Base-by-base conservation (phyloP, 768 basidiomycete species). In the Leccinum boreale region DNA sequence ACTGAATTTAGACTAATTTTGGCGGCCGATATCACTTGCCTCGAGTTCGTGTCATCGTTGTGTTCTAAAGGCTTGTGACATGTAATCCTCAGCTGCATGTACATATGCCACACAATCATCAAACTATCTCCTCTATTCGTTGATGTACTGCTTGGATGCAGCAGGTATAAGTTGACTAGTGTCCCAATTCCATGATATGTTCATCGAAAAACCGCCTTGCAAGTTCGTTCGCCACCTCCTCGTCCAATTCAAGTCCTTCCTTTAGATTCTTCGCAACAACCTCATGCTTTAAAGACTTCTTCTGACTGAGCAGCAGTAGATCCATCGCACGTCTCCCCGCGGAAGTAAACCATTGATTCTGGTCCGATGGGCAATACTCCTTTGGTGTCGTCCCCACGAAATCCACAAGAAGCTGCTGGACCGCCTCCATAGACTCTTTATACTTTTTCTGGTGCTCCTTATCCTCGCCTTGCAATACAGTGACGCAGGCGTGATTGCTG, bases 401-500 rank as follows among this genome's bases (percentile, higher is more conserved):
- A 0, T n/a, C 49, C 10, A 53, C 5, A 12, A 73, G 23, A 2
- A 72, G 57, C 3, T 14, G 15, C 26, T 46, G 57, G 8, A 71
- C 12, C 33, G 9, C 50, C 48, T 42, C 1, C 47, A 12, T 29
- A 28, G 70, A 73, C 8, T 60, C 53, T 1, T 48, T 3, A 19
- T 67, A 68, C 51, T 61, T 66, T 31, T 5, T 28, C 50, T 28
- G 39, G 31, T 70, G 69, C 11, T 59, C 64, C 1, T 36, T 45
- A 50, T 61, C 59, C 15, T 68, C 64, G 21, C 59, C 68, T 10
- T 48, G 62, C 28, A 71, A 49, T 5, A 71, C 68, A 12, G 69
- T 72, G 39, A 72, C 62, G 50, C 73, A 74, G 4, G 67, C 73
- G 21, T 74, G 70, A 1, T 57, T 53, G 47, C 45, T 10, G 26